Base-by-base conservation (phyloP, 805 yeast genomes). In the Lipomyces oligophaga region DNA sequence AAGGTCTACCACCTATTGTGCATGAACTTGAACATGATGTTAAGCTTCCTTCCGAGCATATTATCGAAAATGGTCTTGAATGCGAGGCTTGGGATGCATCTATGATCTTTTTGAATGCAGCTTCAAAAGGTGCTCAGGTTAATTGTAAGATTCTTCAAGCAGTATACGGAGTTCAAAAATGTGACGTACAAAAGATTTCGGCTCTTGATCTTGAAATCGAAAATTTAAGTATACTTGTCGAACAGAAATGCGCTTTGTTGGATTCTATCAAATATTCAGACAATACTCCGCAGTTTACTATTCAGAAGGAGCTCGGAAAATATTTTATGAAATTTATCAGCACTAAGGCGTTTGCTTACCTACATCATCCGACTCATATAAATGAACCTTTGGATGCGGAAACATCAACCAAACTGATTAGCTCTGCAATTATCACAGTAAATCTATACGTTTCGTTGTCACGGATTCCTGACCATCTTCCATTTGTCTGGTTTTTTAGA, bases 341-440 rank as follows among this genome's bases (percentile, higher is more conserved):
- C 18, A 46, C 41, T 18, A 46, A 46, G 20, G 31, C 50, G 4
- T 42, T 41, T 18, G 41, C 46, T 13, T 46, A 46, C 18, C 20
- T 46, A 19, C 50, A 46, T 22, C 50, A 46, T 42, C 48, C 47
- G 13, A n/a, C n/a, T n/a, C n/a, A n/a, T n/a, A n/a, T n/a, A n/a
- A 30, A 43, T 24, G 34, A 43, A n/a, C 18, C 39, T 34, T 34
- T 34, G 22, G 48, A 47, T 32, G n/a, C 11, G n/a, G 33, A 36
- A 8, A 21, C 31, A n/a, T 8, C n/a, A 5, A 8, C 31, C 11
- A 34, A 42, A 11, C 38, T 43, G 13, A 22, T 46, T 13, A 22
- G 27, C 27, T 25, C 51, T 2, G 54, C 54, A 7, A 38, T 47
- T 15, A 42, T 37, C 26, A 43, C 47, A 3, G 8, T 49, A n/a